Conservation (phyloP, 2,329 filamentous ascomycete genomes). For the Microcera coccophila region DNA sequence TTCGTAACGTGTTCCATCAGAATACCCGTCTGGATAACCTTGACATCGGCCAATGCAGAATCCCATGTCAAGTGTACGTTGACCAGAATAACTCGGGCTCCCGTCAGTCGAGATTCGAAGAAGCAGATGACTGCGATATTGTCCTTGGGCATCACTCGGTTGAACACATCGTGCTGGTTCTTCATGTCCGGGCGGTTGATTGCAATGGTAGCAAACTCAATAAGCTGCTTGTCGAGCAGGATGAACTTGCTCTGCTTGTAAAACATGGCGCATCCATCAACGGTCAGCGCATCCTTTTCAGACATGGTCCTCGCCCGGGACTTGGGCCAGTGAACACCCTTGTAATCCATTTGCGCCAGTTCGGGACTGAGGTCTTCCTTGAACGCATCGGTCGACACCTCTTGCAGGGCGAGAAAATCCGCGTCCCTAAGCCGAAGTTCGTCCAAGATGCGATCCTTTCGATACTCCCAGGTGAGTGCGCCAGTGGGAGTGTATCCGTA, state of each 20-base stretch:
- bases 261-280: conserved; percentile 95
- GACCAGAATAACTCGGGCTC: conserved; percentile 85
- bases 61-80: conserved; percentile 98
- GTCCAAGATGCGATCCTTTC: conserved; percentile 75
- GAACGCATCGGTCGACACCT: conserved; percentile 88
- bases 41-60: conserved; percentile 84
- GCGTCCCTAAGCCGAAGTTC: conserved; percentile 77
- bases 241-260: conserved; percentile 95
- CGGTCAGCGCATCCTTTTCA: conserved; percentile 80
- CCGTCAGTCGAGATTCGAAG: conserved; percentile 85
- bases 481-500: conserved; percentile 88
- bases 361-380: conserved; percentile 87
- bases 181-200: conserved; percentile 97
- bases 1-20: conserved; percentile 89
- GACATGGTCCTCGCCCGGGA: conserved; percentile 87
- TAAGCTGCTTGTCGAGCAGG: conserved; percentile 85
- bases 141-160: conserved; percentile 96
- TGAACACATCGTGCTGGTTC: conserved; percentile 95
- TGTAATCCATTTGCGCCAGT: conserved; percentile 83
- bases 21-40: conserved; percentile 92
- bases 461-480: conserved; percentile 82
- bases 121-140: conserved; percentile 92
- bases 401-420: conserved; percentile 89
- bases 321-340: conserved; percentile 89
- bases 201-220: conserved; percentile 87